Conservation (phyloP, 768 basidiomycete species). For the Lentinula sp. region DNA sequence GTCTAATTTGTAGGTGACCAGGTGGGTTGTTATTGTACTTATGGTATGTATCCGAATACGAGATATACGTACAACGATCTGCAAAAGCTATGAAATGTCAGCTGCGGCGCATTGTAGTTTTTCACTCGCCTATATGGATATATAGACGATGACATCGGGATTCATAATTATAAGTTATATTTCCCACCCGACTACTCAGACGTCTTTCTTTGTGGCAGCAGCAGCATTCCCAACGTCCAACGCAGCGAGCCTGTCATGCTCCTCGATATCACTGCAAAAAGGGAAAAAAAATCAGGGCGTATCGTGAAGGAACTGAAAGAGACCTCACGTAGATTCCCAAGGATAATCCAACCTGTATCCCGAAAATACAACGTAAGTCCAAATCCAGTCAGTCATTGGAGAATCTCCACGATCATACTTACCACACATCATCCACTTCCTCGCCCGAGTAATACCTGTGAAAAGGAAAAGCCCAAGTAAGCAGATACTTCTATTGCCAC, state of each 20-base stretch:
- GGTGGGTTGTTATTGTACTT: too few species aligned
- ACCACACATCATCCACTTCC: slow-evolving; percentile 72
- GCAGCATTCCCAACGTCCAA: slow-evolving; percentile 19
- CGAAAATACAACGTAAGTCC: slow-evolving; percentile 3
- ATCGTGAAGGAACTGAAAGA: background rate
- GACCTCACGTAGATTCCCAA: slow-evolving; percentile 69
- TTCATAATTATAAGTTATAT: background rate
- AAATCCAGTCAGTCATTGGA: background rate
- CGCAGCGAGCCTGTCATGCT: slow-evolving; percentile 60
- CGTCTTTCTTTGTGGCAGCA: background rate
- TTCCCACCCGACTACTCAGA: background rate
- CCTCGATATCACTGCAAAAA: slow-evolving; percentile 59
- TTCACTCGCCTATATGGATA: background rate
- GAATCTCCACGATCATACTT: slow-evolving; percentile 19
- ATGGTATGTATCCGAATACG: too few species aligned
- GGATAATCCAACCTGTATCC: slow-evolving; percentile 71
- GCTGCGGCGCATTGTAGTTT: background rate
- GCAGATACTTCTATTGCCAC: background rate
- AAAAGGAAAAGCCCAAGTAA: background rate
- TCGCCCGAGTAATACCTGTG: slow-evolving; percentile 74
- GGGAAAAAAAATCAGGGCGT: background rate
- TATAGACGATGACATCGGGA: background rate
- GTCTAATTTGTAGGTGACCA: too few species aligned
- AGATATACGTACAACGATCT: too few species aligned
- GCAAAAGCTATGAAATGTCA: background rate